Conservation (phyloP, 495 filamentous ascomycete species). For the Astrothelium macrocarpum region DNA sequence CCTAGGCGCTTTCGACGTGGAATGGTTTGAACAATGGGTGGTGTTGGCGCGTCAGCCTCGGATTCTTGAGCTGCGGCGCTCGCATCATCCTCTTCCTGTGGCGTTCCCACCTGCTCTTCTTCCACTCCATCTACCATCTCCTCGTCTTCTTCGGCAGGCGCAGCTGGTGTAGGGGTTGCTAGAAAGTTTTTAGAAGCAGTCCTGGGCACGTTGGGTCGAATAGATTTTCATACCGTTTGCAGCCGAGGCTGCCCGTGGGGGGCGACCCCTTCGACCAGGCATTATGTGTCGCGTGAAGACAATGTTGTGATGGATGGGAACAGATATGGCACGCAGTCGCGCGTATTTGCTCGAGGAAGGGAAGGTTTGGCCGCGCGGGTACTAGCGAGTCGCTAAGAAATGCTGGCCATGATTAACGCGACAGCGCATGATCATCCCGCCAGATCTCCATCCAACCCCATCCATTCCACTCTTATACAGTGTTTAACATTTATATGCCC, state of each 20-base stretch:
- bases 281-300: not conserved
- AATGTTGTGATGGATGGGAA: not conserved
- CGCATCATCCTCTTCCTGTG: conserved; percentile 25
- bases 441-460: not conserved
- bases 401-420: not conserved
- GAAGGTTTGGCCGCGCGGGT: conserved; percentile 2
- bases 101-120: conserved; percentile 22
- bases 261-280: conserved; percentile 1
- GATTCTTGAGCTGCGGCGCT: conserved; percentile 25
- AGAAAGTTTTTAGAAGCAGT: not conserved
- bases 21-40: conserved; percentile 45
- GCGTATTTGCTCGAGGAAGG: not conserved
- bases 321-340: not conserved
- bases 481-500: too few relatives aligned
- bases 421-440: not conserved
- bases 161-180: conserved; percentile 4
- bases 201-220: too few relatives aligned
- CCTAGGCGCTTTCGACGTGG: conserved; percentile 72
- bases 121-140: conserved; percentile 24
- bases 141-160: conserved; percentile 17
- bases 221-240: not conserved
- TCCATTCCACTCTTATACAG: too few relatives aligned
- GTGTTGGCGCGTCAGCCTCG: conserved; percentile 21
- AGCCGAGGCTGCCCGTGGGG: not conserved
- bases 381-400: not conserved